Base-by-base conservation (phyloP, 495 filamentous ascomycete species). In the Tetracladium setigerum region DNA sequence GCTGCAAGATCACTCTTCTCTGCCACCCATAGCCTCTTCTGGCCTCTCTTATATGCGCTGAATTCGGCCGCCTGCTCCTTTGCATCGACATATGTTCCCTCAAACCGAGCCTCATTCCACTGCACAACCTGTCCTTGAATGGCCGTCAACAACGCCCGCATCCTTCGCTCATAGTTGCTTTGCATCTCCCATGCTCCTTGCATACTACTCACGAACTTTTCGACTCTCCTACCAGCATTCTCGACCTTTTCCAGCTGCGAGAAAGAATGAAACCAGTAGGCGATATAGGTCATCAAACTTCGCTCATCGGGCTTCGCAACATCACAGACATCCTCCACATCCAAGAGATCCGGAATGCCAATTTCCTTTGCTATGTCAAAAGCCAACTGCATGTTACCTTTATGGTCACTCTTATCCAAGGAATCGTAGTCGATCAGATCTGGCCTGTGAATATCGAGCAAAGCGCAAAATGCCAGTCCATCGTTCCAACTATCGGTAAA, bases 161-260 rank as follows among this genome's bases (percentile, higher is more conserved):
- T 92, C 37, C 91, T 77, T 57, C 80, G 74, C 77, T 98, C 92
- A 59, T 87, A 98, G 12, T 83, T 84, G 60, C 86, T 92, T 66
- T 98, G 89, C 92, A 98, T 98, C 60, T 94, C 89, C 92, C 94
- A 97, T 3, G 92, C 89, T n/a, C 91, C 92, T 54, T 95, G 89
- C 92, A 97, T 97, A 59, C 92, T 95, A 60, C 86, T 87, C 38
- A 97, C 86, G 56, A 98, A 98, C 69, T 98, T 98, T 71, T 98
- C 92, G 2, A 98, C 92, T 48, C 92, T 78, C 45, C 92, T 78
- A 2, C 92, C 92, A 2, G 94, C 94, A 62, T 97, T 98, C 61
- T 98, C 92, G 11, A 98, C 94, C 52, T 89, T 78, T 65, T 98
- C 92, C 78, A 98, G 87, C 60, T 96, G 89, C 17, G 90, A 95